Evolutionary conservation across 345 rosid genomes (phyloP), one percentile per base, ranked within the genome.

Genomic region (Eucalyptus marginata): DNA sequence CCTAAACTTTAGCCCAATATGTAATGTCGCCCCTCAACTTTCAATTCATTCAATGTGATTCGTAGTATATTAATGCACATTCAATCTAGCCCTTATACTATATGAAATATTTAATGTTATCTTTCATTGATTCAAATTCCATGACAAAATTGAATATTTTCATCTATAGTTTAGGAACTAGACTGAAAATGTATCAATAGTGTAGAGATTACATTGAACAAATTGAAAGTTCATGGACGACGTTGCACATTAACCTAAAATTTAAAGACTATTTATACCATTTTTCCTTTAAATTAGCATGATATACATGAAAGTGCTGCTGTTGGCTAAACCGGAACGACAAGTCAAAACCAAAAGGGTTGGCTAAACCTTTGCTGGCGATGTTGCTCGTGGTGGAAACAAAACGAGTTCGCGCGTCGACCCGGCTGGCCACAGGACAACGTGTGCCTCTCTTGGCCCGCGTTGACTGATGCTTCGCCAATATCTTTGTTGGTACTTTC

Each of bases 51-150:
- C 6, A 56, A 56, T 0, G 62, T 56, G 3, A 56, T 56, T 1
- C 0, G 0, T 9, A 10, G 24, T 22, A 9, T 56, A 10, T 56
- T 9, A 24, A 24, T 10, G 10, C 62, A 56, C 1, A 1, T 0
- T 56, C 29, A 56, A 56, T 56, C 62, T 10, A 22, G 1, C 29
- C 3, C 1, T 9, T 56, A 56, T 24, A 56, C 1, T 24, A 56
- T 56, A 56, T 24, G 29, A 24, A 56, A 56, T 56, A 24, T 56
- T 56, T 0, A 10, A 56, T 24, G 6, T 56, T 56, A 56, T 24
- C 29, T 4, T 56, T 56, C 29, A 56, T 24, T 56, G 4, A 56
- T 56, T 56, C 29, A 56, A 56, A 25, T 56, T 56, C 1, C 6
- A 25, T 4, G 29, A 56, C 2, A 24, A 56, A 4, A 56, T 56